These are phyloP conservation scores for Chalciporus piperatus DNA, from an alignment of 768 basidiomycete genomes.

Conservation along the genomic window DNA sequence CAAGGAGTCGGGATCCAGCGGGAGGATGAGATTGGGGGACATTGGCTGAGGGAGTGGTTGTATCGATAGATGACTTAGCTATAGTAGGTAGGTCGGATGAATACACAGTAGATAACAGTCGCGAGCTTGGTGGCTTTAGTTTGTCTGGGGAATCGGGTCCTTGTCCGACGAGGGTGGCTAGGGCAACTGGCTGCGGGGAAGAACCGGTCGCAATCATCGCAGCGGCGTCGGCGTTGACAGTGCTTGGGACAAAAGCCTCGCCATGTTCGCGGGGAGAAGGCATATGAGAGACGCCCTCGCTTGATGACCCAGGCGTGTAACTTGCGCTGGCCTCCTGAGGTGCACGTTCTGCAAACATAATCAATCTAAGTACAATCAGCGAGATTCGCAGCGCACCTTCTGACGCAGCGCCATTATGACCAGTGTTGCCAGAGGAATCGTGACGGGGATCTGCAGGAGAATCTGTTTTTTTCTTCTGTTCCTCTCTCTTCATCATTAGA, in stretches of 20 bases:
- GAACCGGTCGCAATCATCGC: constrained; percentile 11
- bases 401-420: constrained; percentile 8
- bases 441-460: constrained; percentile 5
- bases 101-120: constrained; percentile 35
- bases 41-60: constrained; percentile 37
- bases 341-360: constrained; percentile 7
- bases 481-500: constrained; percentile 77
- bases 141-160: constrained; percentile 21
- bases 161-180: constrained; percentile 6
- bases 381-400: constrained; percentile 19
- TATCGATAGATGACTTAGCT: constrained; percentile 34
- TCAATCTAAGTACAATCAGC: constrained; percentile 10
- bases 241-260: neutral
- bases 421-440: constrained; percentile 10
- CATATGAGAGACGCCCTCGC: constrained; percentile 12
- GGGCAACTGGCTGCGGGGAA: constrained; percentile 8
- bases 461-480: constrained; percentile 44
- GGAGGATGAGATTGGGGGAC: constrained; percentile 38
- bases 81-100: constrained; percentile 17
- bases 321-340: constrained; percentile 8
- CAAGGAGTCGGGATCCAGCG: constrained; percentile 43
- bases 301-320: constrained; percentile 5
- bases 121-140: constrained; percentile 30
- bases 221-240: constrained; percentile 3
- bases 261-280: constrained; percentile 17